Evolutionary conservation across 768 basidiomycete species (phyloP), one percentile per base, ranked within the genome.

Genomic region (Plicaturopsis crispa): DNA sequence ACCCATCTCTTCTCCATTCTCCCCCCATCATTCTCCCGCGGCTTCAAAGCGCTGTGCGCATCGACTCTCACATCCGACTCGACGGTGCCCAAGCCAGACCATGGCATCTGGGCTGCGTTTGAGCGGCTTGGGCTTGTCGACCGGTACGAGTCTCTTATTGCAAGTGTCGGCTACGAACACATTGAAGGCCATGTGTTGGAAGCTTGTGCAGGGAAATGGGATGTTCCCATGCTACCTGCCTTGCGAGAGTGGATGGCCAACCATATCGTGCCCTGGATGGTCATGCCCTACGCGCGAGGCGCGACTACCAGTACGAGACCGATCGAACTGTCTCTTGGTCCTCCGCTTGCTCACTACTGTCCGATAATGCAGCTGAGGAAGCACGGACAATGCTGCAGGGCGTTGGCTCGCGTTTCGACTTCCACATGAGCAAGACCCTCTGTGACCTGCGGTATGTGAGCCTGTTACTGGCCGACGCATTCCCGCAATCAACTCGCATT

Each of bases 381-480:
- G 76, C 84, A 22, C 66, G 79, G 51, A 56, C 69, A 24, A 71
- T 84, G 78, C 61, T 94, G 36, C 75, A 80, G 50, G 82, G 82
- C 2, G 78, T 89, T 11, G 82, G 85, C 17, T 78, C 83, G 1
- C 67, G 87, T 31, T 86, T 97, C 51, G 93, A 97, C 48, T 93
- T 90, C 48, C 87, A 94, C 47, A 78, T 97, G 50, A 86, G 89
- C 59, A 93, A 92, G 57, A 88, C 84, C 2, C 63, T 97, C 18
- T 89, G 85, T 53, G 86, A 92, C 55, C 62, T 94, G 37, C 67
- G 91, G 90, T 88, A 40, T 24, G 72, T 54, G 8, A 20, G 10
- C n/a, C n/a, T 38, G 13, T 13, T 11, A n/a, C 24, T 42, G 18
- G 38, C 24, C 46, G 24, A 20, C 36, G 24, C 16, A 24, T 14